Evolutionary conservation across 352 stramenopile species (phyloP), one percentile per base, ranked within the genome.

Genomic region (Globisporangium viniferum): DNA sequence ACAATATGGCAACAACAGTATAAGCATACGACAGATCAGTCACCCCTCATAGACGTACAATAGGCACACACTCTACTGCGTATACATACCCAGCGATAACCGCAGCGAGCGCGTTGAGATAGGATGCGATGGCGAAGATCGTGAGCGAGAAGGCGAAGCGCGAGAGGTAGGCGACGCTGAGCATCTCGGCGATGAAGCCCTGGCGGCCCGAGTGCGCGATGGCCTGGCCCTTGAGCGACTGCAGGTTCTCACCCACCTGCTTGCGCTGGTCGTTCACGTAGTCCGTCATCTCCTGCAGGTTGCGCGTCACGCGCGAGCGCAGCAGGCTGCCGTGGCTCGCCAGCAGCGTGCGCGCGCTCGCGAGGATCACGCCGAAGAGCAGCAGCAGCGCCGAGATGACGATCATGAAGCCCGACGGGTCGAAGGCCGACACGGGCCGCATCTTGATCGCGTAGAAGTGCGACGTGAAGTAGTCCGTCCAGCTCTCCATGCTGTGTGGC

Each of bases 391-490:
- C 79, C 35, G 86, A 84, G 60, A 94, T 74, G 73, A 95, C 69
- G 75, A 95, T 89, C 75, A 95, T 82, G 73, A 94, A 95, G 62
- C 88, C 88, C 31, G 88, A 92, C 54, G 88, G 88, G 59, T 95
- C 88, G 63, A 95, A 95, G 31, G 83, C 84, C 73, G 88, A 95
- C 62, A 94, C 88, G 35, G 88, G 88, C 18, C 83, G 81, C 72
- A 89, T 89, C 73, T 93, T 91, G 78, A 92, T 84, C 41, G 81
- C 84, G 79, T 93, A 91, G 75, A 95, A 95, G 69, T 95, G 88
- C 64, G 86, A 87, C 44, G 81, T 85, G 66, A 93, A 88, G 77
- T 92, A 92, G 66, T 81, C 71, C 31, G 70, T 79, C 86, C 82
- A 94, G 77, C 71, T 85, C 71, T 88, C 82, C 85, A 92, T 91